These are phyloP conservation scores for Geotrichum histeridarum DNA, from an alignment of 1,139 yeast species.

Conservation along the genomic window DNA sequence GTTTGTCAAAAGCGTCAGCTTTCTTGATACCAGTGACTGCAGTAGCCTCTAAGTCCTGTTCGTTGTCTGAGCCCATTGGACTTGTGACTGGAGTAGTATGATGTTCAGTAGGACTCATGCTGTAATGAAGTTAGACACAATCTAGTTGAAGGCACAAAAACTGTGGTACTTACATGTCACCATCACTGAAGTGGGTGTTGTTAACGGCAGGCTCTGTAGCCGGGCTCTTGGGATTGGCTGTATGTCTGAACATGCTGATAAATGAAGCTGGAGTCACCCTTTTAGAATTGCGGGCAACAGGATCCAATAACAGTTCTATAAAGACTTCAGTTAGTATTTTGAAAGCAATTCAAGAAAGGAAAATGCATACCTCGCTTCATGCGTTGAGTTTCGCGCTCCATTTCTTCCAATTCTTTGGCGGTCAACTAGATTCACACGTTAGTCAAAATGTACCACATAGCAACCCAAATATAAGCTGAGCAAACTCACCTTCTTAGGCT, in stretches of 20 bases:
- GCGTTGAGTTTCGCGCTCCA: slow-evolving; percentile 33
- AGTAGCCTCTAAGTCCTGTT: background rate
- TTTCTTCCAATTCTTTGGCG: slow-evolving; percentile 33
- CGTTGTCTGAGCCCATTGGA: slow-evolving; percentile 10
- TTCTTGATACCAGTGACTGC: slow-evolving; percentile 12
- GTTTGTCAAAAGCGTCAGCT: slow-evolving; percentile 10
- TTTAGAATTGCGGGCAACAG: slow-evolving; percentile 27
- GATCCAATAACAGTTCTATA: slow-evolving; percentile 28
- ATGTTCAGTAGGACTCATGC: slow-evolving; percentile 13
- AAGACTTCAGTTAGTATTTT: background rate
- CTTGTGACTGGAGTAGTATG: slow-evolving; percentile 11
- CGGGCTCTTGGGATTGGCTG: background rate
- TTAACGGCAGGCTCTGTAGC: background rate
- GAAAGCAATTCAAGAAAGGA: background rate
- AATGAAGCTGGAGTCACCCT: slow-evolving; percentile 28
- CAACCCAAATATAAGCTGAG: background rate
- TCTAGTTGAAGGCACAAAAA: background rate
- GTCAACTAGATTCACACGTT: slow-evolving; percentile 11
- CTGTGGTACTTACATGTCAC: slow-evolving; percentile 4
- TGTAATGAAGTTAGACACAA: background rate
- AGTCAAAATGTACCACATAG: background rate
- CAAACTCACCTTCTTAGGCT: background rate
- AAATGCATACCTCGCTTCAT: slow-evolving; percentile 27
- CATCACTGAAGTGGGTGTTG: background rate
- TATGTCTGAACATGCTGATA: slow-evolving; percentile 23